phyloP scores from a whole-genome alignment of 2,329 filamentous ascomycete species.

The Alternaria arborescens region DNA sequence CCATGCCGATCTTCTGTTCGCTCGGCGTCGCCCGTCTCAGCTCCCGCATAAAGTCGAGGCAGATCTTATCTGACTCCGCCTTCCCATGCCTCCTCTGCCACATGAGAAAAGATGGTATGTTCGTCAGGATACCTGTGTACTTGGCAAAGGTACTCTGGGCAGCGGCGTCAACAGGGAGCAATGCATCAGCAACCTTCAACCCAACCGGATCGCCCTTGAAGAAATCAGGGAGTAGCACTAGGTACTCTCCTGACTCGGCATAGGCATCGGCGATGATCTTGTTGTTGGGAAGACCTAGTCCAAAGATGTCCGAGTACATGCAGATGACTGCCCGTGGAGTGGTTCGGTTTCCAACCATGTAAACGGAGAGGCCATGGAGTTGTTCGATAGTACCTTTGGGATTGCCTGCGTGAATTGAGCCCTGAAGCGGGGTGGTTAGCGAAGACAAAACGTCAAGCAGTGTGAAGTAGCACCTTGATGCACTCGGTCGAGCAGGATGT shows the following conservation, averaged over 20 bases:
- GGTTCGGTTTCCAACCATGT: constrained; percentile 28
- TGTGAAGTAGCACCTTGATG: constrained; percentile 30
- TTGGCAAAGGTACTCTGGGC: constrained; percentile 49
- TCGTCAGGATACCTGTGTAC: constrained; percentile 52
- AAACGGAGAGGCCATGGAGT: constrained; percentile 34
- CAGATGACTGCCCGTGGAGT: constrained; percentile 31
- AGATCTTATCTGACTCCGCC: constrained; percentile 42
- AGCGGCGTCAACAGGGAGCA: constrained; percentile 49
- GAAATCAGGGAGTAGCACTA: constrained; percentile 38
- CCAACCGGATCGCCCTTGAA: constrained; percentile 33
- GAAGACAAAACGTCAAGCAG: background rate
- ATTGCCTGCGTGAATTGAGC: constrained; percentile 49
- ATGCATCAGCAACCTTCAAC: constrained; percentile 43
- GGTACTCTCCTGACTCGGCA: constrained; percentile 29
- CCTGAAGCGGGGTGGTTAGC: constrained; percentile 27
- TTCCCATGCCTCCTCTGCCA: constrained; percentile 47
- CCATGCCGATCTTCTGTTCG: constrained; percentile 41
- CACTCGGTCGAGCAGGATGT: constrained; percentile 26
- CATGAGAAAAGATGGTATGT: constrained; percentile 27
- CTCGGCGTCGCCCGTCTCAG: constrained; percentile 43
- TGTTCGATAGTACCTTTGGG: constrained; percentile 28
- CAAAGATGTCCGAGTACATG: constrained; percentile 38
- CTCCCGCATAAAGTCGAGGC: constrained; percentile 46
- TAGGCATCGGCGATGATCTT: constrained; percentile 38
- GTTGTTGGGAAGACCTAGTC: constrained; percentile 36